phyloP scores from a whole-genome alignment of 306 rosid species.

The Cotoneaster glaucophyllus region DNA sequence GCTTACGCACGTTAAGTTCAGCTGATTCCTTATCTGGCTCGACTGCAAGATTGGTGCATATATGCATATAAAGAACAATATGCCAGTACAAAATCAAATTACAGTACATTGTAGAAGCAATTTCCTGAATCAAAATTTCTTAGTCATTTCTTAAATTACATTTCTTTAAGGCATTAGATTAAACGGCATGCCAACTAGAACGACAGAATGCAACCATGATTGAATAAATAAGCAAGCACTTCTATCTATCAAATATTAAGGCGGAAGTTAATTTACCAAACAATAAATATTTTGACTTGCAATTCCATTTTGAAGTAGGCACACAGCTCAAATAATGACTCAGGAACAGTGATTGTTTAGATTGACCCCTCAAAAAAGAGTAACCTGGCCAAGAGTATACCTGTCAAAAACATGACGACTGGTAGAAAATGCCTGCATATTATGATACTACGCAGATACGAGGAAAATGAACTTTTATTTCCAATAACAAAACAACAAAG shows the following conservation, averaged over 20 bases:
- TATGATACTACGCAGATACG: neutral
- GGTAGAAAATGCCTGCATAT: conserved; percentile 5
- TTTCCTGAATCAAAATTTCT: too few species aligned
- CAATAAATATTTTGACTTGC: conserved; percentile 15
- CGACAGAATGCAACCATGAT: neutral
- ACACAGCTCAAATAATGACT: conserved; percentile 73
- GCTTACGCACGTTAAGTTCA: conserved; percentile 59
- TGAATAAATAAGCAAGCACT: too few species aligned
- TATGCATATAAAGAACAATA: neutral
- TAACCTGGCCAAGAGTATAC: too few species aligned
- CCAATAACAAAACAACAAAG: too few species aligned
- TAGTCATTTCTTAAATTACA: too few species aligned
- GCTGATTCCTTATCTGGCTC: conserved; percentile 26
- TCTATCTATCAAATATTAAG: too few species aligned
- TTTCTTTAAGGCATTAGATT: neutral
- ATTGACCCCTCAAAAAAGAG: too few species aligned
- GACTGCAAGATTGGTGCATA: conserved; percentile 30
- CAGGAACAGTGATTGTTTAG: conserved; percentile 55
- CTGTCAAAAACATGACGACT: conserved; percentile 10
- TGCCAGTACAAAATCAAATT: neutral
- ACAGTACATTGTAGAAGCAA: too few species aligned
- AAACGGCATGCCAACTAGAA: neutral
- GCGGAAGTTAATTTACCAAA: too few species aligned
- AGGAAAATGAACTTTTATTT: neutral
- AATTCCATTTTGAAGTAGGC: conserved; percentile 66